Conservation (phyloP, 441 rosid species). For the Gossypium davidsonii region DNA sequence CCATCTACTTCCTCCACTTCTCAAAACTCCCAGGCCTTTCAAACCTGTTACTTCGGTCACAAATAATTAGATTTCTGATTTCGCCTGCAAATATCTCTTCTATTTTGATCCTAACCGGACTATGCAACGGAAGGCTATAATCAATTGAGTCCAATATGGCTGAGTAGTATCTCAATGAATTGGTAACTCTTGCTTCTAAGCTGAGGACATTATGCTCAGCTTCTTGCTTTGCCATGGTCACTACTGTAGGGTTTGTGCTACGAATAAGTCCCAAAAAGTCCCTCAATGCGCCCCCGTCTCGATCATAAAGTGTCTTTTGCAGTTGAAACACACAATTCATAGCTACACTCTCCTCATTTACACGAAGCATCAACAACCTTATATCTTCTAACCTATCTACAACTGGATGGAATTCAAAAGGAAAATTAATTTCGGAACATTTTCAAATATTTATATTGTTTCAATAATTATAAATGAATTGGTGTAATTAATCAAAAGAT, state of each 20-base stretch:
- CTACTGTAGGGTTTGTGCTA: conserved; percentile 63
- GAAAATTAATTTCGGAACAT: conserved; percentile 23
- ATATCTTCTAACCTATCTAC: conserved; percentile 90
- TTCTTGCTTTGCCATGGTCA: conserved; percentile 77
- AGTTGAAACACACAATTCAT: conserved; percentile 71
- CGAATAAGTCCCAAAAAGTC: conserved; percentile 68
- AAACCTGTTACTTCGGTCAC: conserved; percentile 77
- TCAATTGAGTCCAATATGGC: conserved; percentile 76
- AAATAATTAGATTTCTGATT: conserved; percentile 67
- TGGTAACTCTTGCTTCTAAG: conserved; percentile 58
- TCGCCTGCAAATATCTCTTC: conserved; percentile 82
- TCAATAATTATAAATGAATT: no score
- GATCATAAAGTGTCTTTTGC: conserved; percentile 73
- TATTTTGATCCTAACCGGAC: conserved; percentile 53
- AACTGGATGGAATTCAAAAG: conserved; percentile 87
- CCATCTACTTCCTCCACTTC: conserved; percentile 69
- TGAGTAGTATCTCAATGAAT: conserved; percentile 64
- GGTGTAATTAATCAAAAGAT: no score
- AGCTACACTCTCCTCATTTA: conserved; percentile 79
- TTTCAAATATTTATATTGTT: no score
- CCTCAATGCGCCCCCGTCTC: conserved; percentile 53
- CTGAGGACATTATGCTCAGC: conserved; percentile 43
- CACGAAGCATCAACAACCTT: conserved; percentile 93
- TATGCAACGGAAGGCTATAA: conserved; percentile 47
- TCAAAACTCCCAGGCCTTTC: conserved; percentile 71